Evolutionary conservation across 148 eudicot species (phyloP).

Genomic region (Talinum fruticosum): DNA sequence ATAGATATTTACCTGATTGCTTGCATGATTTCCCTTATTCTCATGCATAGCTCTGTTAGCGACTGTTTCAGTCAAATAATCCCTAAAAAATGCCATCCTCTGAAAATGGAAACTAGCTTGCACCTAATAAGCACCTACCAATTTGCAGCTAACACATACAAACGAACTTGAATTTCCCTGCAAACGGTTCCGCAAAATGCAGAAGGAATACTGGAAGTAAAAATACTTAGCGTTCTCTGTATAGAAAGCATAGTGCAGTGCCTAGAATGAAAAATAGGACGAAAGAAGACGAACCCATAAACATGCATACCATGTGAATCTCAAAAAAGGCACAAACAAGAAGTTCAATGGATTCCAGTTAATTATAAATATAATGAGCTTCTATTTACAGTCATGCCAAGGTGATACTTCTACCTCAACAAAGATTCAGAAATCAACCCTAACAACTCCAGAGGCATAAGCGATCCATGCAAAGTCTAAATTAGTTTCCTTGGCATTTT

Average conservation of each 20-base stretch:
- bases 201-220: neutral
- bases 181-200: constrained; percentile 16
- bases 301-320: neutral
- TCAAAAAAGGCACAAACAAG: neutral
- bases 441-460: neutral
- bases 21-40: constrained; percentile 33
- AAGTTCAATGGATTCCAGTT: neutral
- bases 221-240: neutral
- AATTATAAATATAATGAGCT: neutral
- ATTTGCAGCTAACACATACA: neutral
- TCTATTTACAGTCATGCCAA: neutral
- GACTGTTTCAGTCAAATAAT: constrained; percentile 42
- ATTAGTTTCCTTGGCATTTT: too few relatives aligned
- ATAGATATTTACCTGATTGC: constrained; percentile 38
- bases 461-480: neutral
- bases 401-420: neutral
- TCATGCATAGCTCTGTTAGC: constrained; percentile 50
- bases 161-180: neutral
- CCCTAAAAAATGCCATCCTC: constrained; percentile 69
- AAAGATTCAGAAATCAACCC: neutral
- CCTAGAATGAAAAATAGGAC: neutral
- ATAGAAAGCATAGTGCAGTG: neutral
- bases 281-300: neutral
- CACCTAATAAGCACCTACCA: too few relatives aligned
- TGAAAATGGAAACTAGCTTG: constrained; percentile 38